A percentile compares a stretch with the other conserved stretches of the same genome.
phyloP scores from a whole-genome alignment of 164 flowering plant species.

The Dillenia suffruticosa region DNA sequence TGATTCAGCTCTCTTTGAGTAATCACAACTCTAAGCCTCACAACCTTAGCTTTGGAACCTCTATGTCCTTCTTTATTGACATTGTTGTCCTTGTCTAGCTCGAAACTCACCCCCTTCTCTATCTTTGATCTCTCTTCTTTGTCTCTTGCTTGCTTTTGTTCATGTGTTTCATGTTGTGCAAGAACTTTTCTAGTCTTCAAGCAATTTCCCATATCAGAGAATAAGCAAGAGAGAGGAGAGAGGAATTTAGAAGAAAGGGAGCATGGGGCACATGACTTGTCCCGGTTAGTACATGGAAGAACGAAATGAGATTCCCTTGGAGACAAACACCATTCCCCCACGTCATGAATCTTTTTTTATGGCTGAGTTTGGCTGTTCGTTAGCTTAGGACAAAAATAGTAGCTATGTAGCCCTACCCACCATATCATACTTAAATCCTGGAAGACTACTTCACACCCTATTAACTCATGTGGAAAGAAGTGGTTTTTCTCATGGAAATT shows the following conservation, averaged over 20 bases:
- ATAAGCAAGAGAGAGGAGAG: neutral
- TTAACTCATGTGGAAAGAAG: too few species aligned
- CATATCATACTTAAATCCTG: too few species aligned
- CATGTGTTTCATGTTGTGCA: neutral
- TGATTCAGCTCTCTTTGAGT: constrained; percentile 27
- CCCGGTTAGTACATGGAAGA: neutral
- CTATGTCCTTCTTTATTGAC: neutral
- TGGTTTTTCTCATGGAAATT: too few species aligned
- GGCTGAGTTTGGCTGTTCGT: too few species aligned
- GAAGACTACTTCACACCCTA: too few species aligned
- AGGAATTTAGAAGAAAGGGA: neutral
- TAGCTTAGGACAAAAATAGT: too few species aligned
- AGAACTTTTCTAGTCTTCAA: constrained; percentile 8
- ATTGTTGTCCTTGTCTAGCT: neutral
- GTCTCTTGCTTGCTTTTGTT: neutral
- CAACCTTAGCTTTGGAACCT: neutral
- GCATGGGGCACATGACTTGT: neutral
- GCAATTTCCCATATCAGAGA: constrained; percentile 24
- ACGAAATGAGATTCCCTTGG: too few species aligned
- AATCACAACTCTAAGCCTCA: constrained; percentile 29
- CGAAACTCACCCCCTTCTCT: constrained; percentile 16
- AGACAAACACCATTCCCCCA: too few species aligned
- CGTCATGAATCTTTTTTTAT: too few species aligned
- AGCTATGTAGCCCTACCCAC: too few species aligned
- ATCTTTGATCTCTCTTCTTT: neutral